Evolutionary conservation across 2,329 filamentous ascomycete genomes (phyloP).

Genomic region (Cladorrhinum sp.): DNA sequence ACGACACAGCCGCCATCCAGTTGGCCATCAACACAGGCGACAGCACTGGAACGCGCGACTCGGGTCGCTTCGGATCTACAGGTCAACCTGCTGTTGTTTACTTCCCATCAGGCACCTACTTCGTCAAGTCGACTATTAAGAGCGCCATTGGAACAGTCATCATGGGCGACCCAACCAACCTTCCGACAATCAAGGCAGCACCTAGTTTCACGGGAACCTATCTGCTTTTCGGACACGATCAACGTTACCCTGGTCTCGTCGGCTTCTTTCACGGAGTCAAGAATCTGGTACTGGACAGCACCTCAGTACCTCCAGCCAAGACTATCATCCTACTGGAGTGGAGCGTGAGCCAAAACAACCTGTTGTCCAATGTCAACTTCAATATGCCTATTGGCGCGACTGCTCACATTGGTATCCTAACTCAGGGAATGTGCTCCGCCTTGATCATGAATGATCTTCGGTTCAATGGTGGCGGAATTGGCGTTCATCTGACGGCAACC

Average conservation of each 20-base stretch:
- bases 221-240: conserved; percentile 33
- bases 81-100: neutral
- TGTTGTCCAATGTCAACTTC: conserved; percentile 38
- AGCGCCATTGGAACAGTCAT: conserved; percentile 34
- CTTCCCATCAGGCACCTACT: conserved; percentile 5
- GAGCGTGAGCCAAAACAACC: conserved; percentile 38
- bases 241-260: conserved; percentile 29
- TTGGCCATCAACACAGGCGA: conserved; percentile 14
- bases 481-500: conserved; percentile 22
- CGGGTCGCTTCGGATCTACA: neutral
- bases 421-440: conserved; percentile 22
- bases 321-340: conserved; percentile 36
- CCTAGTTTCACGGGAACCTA: conserved; percentile 2
- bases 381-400: conserved; percentile 34
- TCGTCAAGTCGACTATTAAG: conserved; percentile 21
- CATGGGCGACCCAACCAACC: conserved; percentile 37
- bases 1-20: conserved; percentile 25
- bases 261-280: conserved; percentile 38
- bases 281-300: conserved; percentile 39
- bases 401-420: conserved; percentile 35
- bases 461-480: conserved; percentile 23
- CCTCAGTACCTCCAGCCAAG: conserved; percentile 26
- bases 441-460: conserved; percentile 25
- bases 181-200: conserved; percentile 28
- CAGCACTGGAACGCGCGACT: conserved; percentile 14